Evolutionary conservation across 371 early-diverging fungal genomes (phyloP), one percentile per base, ranked within the genome.

Genomic region (Umbelopsis sp.): DNA sequence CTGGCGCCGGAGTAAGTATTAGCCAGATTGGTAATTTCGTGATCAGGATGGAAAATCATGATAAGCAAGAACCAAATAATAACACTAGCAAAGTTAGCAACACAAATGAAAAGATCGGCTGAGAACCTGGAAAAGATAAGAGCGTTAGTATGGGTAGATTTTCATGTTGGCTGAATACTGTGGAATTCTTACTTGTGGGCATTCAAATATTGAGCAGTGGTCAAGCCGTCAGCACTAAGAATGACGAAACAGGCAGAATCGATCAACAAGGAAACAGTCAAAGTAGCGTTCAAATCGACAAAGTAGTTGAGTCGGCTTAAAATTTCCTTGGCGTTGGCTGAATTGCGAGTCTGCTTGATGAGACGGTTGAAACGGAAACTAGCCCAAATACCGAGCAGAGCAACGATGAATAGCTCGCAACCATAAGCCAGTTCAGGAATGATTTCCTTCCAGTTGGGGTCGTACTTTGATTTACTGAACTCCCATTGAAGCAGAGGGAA

Each of bases 81-180:
- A 46, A 77, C 53, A 38, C 68, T 63, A 1, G 68, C 51, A 25
- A 74, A 65, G 62, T 77, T 77, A 46, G 74, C 76, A 69, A 70
- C 80, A 51, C 83, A 83, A 37, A 83, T 83, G 41, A 83, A 69
- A 18, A 83, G 76, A 66, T 83, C 83, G 0, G 83, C 80, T 3
- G 79, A 72, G 50, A 83, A 83, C 35, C 57, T 57, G 32, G 22
- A 4, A 5, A 18, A 32, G 7, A 32, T 35, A 48, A 20, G 48
- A 1, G 11, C 4, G 35, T 16, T 12, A 57, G 32, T 0, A 11
- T 29, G 2, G 12, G 18, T 14, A 52, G 22, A 52, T 25, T 1
- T 22, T 25, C 52, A 41, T 41, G 41, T 7, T 41, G 0, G 10
- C 12, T 11, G n/a, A 11, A 24, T 10, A 1, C 22, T 25, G 2